Evolutionary conservation across 2,329 filamentous ascomycete genomes (phyloP), one percentile per base, ranked within the genome.

Genomic region (Stagonosporopsis chrysanthemi): DNA sequence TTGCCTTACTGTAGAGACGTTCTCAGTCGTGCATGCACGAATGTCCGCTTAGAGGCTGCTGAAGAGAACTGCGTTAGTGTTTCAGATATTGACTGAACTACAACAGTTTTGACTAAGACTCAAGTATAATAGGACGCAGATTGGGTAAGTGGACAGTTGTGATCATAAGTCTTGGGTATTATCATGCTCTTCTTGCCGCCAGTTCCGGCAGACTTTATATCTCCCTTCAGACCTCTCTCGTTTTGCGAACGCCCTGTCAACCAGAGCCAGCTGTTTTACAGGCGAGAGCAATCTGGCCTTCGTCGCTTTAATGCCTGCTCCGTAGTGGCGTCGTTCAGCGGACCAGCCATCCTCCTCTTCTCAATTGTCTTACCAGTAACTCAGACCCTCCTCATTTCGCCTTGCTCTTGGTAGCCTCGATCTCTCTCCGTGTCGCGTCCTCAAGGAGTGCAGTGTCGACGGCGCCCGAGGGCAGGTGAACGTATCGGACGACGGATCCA

Each of bases 401-500:
- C 63, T 75, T 75, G 44, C 71, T 72, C 63, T 74, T 75, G 50
- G 70, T 68, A 15, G 71, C 70, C 54, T 75, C 72, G 3, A 73
- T 72, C 53, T 75, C 73, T 57, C 73, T 66, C 66, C 74, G 65
- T 44, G 74, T 96, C 19, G 93, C 93, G 80, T 97, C 93, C 80
- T 97, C 93, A 60, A 97, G 79, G 61, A 97, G 78, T 31, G 91
- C 89, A 24, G 92, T 89, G 74, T 97, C 93, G 36, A 97, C 92
- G 40, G 90, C 89, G 26, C 83, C 85, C 7, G 89, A 88, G 0
- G 93, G 92, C 47, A 97, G 81, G 77, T 97, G 91, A 46, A 97
- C 92, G 73, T 97, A 97, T 68, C 93, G 85, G 63, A 97, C 93
- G 41, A 97, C 93, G 54, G 91, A 96, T 29, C 93, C 93, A 70